A percentile compares a stretch with the other conserved stretches of the same genome.
Conservation (phyloP, 1,284 basidiomycete genomes). For the Pseudozyma hubeiensis region DNA sequence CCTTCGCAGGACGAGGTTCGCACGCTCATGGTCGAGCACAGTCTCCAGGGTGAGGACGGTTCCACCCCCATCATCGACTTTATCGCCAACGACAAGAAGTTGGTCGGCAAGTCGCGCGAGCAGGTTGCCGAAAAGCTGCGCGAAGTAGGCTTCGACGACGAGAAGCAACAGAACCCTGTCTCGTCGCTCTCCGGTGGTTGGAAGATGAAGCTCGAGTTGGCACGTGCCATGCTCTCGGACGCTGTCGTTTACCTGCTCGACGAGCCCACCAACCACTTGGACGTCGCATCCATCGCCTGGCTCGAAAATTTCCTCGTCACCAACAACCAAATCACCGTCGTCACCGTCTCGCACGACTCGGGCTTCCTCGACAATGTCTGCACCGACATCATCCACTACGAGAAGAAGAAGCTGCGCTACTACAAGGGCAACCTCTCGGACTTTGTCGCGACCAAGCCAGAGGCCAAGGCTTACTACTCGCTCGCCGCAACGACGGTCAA, state of each 20-base stretch:
- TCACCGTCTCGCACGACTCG: constrained; percentile 98
- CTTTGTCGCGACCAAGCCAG: constrained; percentile 91
- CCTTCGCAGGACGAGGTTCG: constrained; percentile 87
- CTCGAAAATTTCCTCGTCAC: constrained; percentile 81
- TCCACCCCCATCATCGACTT: constrained; percentile 86
- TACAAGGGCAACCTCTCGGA: constrained; percentile 92
- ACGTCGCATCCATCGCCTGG: constrained; percentile 91
- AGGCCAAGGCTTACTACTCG: constrained; percentile 97
- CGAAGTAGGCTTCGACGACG: constrained; percentile 83
- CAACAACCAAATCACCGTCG: constrained; percentile 76
- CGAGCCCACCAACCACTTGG: constrained; percentile 82
- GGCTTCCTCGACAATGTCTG: constrained; percentile 97
- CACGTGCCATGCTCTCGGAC: constrained; percentile 70
- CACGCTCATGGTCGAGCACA: constrained; percentile 95
- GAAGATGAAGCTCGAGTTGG: constrained; percentile 95
- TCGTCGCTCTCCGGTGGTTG: constrained; percentile 95
- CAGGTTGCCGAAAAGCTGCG: constrained; percentile 59
- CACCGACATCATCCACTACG: constrained; percentile 98
- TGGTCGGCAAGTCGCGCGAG: constrained; percentile 57
- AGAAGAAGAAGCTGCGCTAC: constrained; percentile 94
- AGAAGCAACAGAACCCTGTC: constrained; percentile 84
- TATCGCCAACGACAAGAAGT: constrained; percentile 78
- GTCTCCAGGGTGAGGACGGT: constrained; percentile 90
- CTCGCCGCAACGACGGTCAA: constrained; percentile 93
- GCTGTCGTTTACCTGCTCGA: constrained; percentile 93